Base-by-base conservation (phyloP, 2,329 filamentous ascomycete genomes). In the Penicillium hordei region DNA sequence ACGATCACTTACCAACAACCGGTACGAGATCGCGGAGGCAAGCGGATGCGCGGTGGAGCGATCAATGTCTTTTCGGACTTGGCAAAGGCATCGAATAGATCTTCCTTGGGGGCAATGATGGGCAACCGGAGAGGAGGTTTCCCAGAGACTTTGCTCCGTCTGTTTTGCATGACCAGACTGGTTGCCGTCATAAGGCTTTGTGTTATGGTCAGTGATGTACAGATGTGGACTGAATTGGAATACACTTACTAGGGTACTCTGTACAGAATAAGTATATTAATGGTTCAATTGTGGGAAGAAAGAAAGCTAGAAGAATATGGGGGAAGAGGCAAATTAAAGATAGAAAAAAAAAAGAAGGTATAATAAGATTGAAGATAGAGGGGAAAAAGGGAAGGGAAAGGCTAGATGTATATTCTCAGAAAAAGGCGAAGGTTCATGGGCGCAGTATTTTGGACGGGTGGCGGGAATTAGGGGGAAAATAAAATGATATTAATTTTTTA, bases 11-110 rank as follows among this genome's bases (percentile, higher is more conserved):
- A 79, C 78, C 81, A 83, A 65, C 81, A 83, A 56, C 81, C 81
- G 34, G 80, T 82, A 59, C 81, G 72, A 48, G 81, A 83, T 55
- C 81, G 76, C 55, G 82, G 81, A 40, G 81, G 81, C 15, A 83
- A 73, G 51, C 81, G 77, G 25, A 80, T 69, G 48, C 78, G 75
- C 39, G 74, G 70, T 52, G 75, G 72, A 45, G 73, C 69, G 48
- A 71, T 70, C 25, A 73, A 57, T 48, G 65, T 42, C 55, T 69
- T 68, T 52, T 71, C 70, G 52, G 72, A 61, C 56, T 68, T 72
- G 58, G 68, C 63, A 58, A 68, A 64, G 46, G 60, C 59, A 23
- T 53, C 42, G 19, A 57, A 48, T 31, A 70, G 62, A 53, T 76
- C 72, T 61, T 77, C 74, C 61, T 78, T 79, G 23, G 78, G 78